These are phyloP conservation scores for Sugiyamaella xylanicola DNA, from an alignment of 1,139 yeast genomes.

Conservation along the genomic window DNA sequence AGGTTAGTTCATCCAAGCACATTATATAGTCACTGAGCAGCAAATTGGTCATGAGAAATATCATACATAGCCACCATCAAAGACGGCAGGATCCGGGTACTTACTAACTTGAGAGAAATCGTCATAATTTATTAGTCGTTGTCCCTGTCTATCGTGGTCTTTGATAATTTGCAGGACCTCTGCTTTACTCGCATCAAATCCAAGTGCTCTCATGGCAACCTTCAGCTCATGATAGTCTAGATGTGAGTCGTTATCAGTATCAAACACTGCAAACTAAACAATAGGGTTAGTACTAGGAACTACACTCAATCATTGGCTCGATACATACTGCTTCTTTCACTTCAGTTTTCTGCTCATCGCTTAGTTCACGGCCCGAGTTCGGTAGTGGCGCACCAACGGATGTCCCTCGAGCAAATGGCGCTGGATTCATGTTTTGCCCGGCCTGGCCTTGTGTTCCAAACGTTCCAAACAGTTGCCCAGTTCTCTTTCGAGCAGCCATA, in stretches of 20 bases:
- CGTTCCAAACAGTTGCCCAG: conserved; percentile 10
- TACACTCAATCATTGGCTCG: too few species aligned
- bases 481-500: conserved; percentile 10
- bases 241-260: conserved; percentile 87
- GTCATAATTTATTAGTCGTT: conserved; percentile 72
- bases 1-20: too few species aligned
- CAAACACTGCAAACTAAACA: conserved; percentile 81
- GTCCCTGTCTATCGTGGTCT: conserved; percentile 78
- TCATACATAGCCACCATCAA: neutral
- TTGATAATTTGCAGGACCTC: conserved; percentile 81
- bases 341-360: conserved; percentile 90
- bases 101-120: conserved; percentile 74
- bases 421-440: neutral
- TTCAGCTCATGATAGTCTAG: conserved; percentile 91
- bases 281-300: conserved; percentile 9
- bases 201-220: conserved; percentile 91
- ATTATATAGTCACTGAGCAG: too few species aligned
- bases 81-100: conserved; percentile 34
- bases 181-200: conserved; percentile 80
- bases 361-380: conserved; percentile 50
- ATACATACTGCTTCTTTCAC: conserved; percentile 75
- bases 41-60: too few species aligned
- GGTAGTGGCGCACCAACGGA: conserved; percentile 14
- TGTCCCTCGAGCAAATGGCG: conserved; percentile 4
- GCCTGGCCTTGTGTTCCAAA: conserved; percentile 2